phyloP scores from a whole-genome alignment of 306 rosid species.

The Prunus mume region DNA sequence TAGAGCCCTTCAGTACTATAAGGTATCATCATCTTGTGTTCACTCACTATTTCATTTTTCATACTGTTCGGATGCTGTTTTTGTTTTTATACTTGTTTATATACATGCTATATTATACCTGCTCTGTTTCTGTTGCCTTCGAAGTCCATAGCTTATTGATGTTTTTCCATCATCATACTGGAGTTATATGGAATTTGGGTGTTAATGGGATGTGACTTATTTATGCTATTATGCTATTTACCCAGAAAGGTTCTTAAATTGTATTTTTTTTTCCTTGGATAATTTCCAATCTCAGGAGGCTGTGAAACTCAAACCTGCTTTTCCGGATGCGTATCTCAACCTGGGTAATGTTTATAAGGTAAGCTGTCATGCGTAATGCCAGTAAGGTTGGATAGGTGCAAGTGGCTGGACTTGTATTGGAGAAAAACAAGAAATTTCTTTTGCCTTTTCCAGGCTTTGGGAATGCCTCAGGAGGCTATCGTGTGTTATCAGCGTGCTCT shows the following conservation, averaged over 20 bases:
- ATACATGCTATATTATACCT: background rate
- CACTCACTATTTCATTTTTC: background rate
- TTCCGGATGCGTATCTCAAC: constrained; percentile 99
- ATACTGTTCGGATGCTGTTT: background rate
- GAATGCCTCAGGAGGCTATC: constrained; percentile 95
- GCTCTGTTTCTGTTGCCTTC: background rate
- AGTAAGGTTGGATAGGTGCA: constrained; percentile 46
- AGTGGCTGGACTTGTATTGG: constrained; percentile 38
- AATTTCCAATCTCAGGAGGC: constrained; percentile 66
- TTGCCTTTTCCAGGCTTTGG: constrained; percentile 79
- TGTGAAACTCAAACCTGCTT: constrained; percentile 89
- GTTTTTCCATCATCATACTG: background rate
- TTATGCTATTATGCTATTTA: background rate
- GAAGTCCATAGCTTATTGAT: background rate
- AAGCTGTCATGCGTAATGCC: constrained; percentile 45
- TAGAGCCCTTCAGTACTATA: constrained; percentile 93
- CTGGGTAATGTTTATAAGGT: constrained; percentile 99
- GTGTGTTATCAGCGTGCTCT: constrained; percentile 90
- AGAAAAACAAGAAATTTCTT: constrained; percentile 45
- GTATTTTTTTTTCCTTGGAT: background rate
- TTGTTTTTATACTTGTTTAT: background rate
- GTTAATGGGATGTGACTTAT: background rate
- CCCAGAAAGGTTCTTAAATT: background rate
- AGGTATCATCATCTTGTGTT: constrained; percentile 42
- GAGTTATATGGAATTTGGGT: background rate